Base-by-base conservation (phyloP, 192 early-diverging fungal species). In the Linnemannia exigua region DNA sequence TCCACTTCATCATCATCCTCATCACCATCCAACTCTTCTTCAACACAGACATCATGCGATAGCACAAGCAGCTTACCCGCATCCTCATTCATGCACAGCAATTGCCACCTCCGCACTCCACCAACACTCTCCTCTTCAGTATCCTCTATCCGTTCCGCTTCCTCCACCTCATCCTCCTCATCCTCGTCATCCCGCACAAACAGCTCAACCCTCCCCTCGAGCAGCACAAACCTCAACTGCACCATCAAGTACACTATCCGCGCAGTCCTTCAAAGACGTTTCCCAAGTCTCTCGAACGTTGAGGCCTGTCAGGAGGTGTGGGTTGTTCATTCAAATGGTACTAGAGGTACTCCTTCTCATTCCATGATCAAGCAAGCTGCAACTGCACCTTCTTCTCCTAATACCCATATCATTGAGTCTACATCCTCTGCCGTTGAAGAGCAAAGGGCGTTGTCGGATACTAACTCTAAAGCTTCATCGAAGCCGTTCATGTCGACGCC, bases 281-380 rank as follows among this genome's bases (percentile, higher is more conserved):
- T 85, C n/a, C 82, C 82, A 7, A 75, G 72, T 44, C 52, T 84
- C 11, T 84, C 81, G 16, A 84, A 84, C 25, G 58, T 77, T 33
- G 82, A 84, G 50, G 76, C 82, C 11, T 84, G 72, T 0, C 82
- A 84, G n/a, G 82, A 84, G 67, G 72, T 84, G 9, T 84, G 82
- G 82, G 82, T 84, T n/a, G 52, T 79, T 28, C 58, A 63, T 63
- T 63, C 58, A n/a, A 12, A 31, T 31, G 28, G 58, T 14, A 63
- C 4, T 15, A 9, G 41, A 6, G 1, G 5, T 15, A 7, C 58
- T 31, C 58, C 2, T 50, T 17, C 48, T 50, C 48, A 50, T 12
- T 31, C 58, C 14, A 31, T 44, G 41, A 44, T 15, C 12, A 63
- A 63, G 58, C 28, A 1, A 31, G 7, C 11, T 12, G 28, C 58